These are phyloP conservation scores for Thielaviopsis ethacetica DNA, from an alignment of 2,329 filamentous ascomycete genomes.

Conservation along the genomic window DNA sequence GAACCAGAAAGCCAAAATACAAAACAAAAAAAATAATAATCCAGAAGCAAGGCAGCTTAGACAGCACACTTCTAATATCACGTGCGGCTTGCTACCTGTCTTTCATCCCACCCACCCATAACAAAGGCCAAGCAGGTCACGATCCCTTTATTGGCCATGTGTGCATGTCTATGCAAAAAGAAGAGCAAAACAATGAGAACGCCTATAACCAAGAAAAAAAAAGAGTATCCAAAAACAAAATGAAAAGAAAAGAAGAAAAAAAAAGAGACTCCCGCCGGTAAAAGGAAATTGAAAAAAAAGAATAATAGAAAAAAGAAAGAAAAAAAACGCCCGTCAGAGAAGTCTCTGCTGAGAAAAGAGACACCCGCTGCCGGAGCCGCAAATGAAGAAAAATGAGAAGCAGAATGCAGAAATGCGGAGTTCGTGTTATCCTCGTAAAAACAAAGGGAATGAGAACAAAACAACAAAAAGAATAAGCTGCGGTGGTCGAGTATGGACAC, in stretches of 20 bases:
- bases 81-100: no score
- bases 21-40: not conserved
- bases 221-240: not conserved
- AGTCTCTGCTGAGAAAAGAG: not conserved
- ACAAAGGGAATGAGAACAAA: constrained; percentile 9
- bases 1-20: not conserved
- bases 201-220: not conserved
- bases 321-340: not conserved
- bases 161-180: not conserved
- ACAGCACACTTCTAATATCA: no score
- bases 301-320: not conserved
- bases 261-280: not conserved
- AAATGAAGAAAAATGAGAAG: not conserved
- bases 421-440: constrained; percentile 9
- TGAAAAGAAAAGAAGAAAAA: not conserved
- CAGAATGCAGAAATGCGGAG: not conserved
- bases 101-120: no score
- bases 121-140: no score
- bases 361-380: not conserved
- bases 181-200: not conserved
- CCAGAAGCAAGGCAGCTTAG: no score
- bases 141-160: no score
- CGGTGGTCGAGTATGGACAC: not conserved
- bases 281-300: not conserved
- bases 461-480: not conserved